phyloP scores from a whole-genome alignment of 768 basidiomycete species.

The Termitomyces sp. region DNA sequence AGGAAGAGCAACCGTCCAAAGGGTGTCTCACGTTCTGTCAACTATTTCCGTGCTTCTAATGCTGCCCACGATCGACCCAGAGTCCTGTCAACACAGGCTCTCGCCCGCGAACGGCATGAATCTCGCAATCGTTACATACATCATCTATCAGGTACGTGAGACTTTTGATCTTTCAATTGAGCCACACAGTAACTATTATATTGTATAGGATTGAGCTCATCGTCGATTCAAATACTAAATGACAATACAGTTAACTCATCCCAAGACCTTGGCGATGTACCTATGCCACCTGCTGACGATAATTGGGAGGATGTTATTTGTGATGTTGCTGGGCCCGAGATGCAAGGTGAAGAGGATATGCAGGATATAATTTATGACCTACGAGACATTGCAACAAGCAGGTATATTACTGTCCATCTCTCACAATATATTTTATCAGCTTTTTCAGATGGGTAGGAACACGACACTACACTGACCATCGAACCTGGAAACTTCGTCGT shows the following conservation, averaged over 20 bases:
- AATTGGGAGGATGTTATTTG: neutral
- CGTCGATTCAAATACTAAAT: neutral
- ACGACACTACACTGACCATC: neutral
- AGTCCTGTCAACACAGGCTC: neutral
- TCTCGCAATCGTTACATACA: neutral
- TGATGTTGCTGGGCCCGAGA: neutral
- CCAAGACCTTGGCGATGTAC: neutral
- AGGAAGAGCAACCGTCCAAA: neutral
- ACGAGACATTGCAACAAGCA: neutral
- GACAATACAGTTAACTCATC: neutral
- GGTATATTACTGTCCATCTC: neutral
- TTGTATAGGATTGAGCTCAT: neutral
- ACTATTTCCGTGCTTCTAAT: neutral
- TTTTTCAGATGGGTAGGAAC: neutral
- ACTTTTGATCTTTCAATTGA: too few relatives aligned
- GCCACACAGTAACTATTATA: too few relatives aligned
- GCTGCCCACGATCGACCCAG: too few relatives aligned
- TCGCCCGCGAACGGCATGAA: neutral
- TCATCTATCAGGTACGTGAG: neutral
- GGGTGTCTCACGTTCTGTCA: neutral
- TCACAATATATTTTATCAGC: neutral
- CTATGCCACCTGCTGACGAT: neutral
- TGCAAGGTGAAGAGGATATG: neutral
- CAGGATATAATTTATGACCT: neutral
- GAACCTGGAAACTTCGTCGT: neutral